Conservation (phyloP, 352 stramenopile species). For the Phytophthora melonis region DNA sequence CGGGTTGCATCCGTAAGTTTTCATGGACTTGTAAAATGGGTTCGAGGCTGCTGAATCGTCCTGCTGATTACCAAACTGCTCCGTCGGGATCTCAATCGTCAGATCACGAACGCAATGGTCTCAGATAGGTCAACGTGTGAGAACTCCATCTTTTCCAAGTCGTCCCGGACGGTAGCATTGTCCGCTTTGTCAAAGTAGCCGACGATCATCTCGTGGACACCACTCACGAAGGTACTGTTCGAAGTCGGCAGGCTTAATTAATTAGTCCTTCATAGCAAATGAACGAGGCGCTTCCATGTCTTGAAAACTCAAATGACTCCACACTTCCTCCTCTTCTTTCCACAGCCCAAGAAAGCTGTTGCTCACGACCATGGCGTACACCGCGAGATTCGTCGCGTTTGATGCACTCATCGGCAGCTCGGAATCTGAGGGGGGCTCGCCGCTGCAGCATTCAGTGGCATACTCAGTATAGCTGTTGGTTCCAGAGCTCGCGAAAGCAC, state of each 20-base stretch:
- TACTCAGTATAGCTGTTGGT: not conserved
- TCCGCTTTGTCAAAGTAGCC: constrained; percentile 1
- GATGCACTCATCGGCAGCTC: not conserved
- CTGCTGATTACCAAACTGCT: not conserved
- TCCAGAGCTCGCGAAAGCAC: not conserved
- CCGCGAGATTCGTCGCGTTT: not conserved
- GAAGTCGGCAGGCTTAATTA: not conserved
- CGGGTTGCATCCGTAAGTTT: not conserved
- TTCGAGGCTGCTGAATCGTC: constrained; percentile 10
- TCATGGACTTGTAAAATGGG: not conserved
- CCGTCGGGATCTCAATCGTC: constrained; percentile 15
- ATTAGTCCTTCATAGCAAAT: not conserved
- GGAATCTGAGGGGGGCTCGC: not conserved
- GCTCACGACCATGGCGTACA: not conserved
- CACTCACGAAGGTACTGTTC: not conserved
- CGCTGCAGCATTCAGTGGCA: not conserved
- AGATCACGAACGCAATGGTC: constrained; percentile 5
- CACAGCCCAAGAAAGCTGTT: constrained; percentile 5
- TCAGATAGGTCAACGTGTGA: constrained; percentile 10
- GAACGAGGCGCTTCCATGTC: no score
- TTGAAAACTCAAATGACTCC: no score
- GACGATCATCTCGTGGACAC: not conserved
- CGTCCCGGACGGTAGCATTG: not conserved
- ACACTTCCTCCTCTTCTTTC: not conserved
- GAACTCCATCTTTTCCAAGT: constrained; percentile 12